Base-by-base conservation (phyloP, 164 flowering plant genomes). In the Kalanchoe fedtschenkoi region DNA sequence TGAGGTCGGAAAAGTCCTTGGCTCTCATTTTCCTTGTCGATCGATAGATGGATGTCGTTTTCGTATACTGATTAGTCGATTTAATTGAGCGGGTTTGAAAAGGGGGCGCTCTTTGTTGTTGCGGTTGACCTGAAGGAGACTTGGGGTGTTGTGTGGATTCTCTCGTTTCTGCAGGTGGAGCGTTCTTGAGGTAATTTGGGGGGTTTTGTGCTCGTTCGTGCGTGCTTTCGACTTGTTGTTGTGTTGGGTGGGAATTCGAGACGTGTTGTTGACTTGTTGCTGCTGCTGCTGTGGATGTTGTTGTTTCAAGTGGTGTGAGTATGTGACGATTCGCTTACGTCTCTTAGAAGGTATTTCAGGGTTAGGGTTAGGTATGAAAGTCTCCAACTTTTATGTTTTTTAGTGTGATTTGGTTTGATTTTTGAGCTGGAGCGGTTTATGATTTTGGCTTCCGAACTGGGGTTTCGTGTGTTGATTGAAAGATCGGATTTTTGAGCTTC, bases 81-180 rank as follows among this genome's bases (percentile, higher is more conserved):
- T 19, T 44, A n/a, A 44, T 44, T 8, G 51, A 44, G 51, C 51
- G 51, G 51, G 24, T 44, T 44, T 44, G 51, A 44, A 44, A 44
- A 19, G 8, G 26, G 26, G 6, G 51, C 51, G 24, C 51, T 16
- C 11, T 37, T 37, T 37, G n/a, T n/a, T n/a, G n/a, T n/a, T n/a
- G n/a, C n/a, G n/a, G n/a, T n/a, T n/a, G n/a, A n/a, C n/a, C n/a
- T n/a, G n/a, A n/a, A 37, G 39, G 39, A 37, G 39, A 37, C 39
- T 44, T 44, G 24, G 21, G 46, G 46, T 42, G 15, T 42, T 42
- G 24, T 3, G 22, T n/a, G n/a, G n/a, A n/a, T n/a, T n/a, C n/a
- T n/a, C n/a, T n/a, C n/a, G 51, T 44, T 44, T n/a, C 51, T 44
- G 51, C 51, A 4, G 51, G 24, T 44, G 24, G 21, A 44, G 10